Evolutionary conservation across 352 stramenopile species (phyloP).

Genomic region (Pythium brachiatum): DNA sequence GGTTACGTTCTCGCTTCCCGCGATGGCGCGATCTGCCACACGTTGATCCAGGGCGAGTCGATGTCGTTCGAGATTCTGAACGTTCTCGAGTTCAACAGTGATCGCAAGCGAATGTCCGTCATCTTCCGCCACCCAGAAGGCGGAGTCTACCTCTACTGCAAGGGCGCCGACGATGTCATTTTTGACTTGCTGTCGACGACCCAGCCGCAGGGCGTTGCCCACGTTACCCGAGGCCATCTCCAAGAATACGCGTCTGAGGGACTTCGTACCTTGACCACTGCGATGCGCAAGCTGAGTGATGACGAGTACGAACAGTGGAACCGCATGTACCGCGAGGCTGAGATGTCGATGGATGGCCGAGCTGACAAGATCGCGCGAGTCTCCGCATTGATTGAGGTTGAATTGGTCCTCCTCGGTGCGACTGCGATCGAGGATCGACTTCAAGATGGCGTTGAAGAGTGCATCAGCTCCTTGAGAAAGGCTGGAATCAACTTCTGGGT

Average conservation of each 20-base stretch:
- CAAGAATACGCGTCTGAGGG: slow-evolving; percentile 80
- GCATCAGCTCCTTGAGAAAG: slow-evolving; percentile 89
- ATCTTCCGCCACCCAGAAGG: slow-evolving; percentile 86
- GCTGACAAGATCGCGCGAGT: slow-evolving; percentile 74
- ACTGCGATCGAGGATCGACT: slow-evolving; percentile 93
- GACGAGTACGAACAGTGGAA: slow-evolving; percentile 80
- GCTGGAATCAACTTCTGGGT: slow-evolving; percentile 97
- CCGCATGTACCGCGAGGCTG: slow-evolving; percentile 65
- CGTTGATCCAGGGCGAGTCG: slow-evolving; percentile 54
- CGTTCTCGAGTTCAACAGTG: slow-evolving; percentile 98
- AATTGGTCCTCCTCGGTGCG: slow-evolving; percentile 84
- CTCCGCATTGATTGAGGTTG: slow-evolving; percentile 81
- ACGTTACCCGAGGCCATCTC: slow-evolving; percentile 80
- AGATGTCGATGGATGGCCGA: slow-evolving; percentile 69
- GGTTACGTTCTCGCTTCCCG: slow-evolving; percentile 65
- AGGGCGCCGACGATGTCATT: slow-evolving; percentile 78
- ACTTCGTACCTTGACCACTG: slow-evolving; percentile 72
- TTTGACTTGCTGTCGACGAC: slow-evolving; percentile 68
- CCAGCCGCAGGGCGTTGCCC: slow-evolving; percentile 70
- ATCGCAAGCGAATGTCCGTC: slow-evolving; percentile 98
- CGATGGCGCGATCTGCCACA: slow-evolving; percentile 66
- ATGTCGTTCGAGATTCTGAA: slow-evolving; percentile 93
- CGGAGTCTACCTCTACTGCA: slow-evolving; percentile 80
- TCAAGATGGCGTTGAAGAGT: slow-evolving; percentile 91
- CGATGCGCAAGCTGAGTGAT: slow-evolving; percentile 59